Base-by-base conservation (phyloP, 352 stramenopile genomes). In the Pythium myriotylum region DNA sequence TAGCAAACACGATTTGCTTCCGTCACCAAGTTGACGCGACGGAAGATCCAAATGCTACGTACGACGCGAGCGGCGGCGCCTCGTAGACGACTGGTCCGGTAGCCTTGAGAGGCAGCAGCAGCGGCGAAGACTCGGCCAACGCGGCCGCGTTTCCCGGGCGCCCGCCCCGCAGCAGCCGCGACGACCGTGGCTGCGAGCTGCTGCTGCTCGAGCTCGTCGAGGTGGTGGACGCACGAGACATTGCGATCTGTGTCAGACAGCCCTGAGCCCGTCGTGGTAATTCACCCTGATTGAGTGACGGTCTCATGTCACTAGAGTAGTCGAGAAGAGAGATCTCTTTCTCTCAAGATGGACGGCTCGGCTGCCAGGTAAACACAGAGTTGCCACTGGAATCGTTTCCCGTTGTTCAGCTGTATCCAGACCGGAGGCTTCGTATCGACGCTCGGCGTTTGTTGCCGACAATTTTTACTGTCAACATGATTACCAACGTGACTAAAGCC, bases 61-160 rank as follows among this genome's bases (percentile, higher is more conserved):
- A 55, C 48, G 48, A 55, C 16, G 48, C 48, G 23, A 55, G 48
- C 32, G 48, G 48, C 32, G 32, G 48, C 29, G 32, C 8, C n/a
- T 42, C 23, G 23, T 20, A 19, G 8, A 5, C 17, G 20, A 19
- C 43, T 4, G 8, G 8, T 4, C 20, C 32, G 48, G 42, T 29
- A 29, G 3, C 4, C 48, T 55, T 55, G 48, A 32, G 17, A 5
- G 48, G 48, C 29, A 55, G 48, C 48, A 55, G 32, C 29, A 55
- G 48, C 48, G 48, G 48, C 48, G 32, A 20, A 29, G 48, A 32
- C 48, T 55, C 48, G 48, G 26, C 32, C 2, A 45, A 17, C 29
- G 19, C 20, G 46, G 27, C 16, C 10, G 27, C 26, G 26, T n/a
- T 20, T 10, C 33, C 43, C 5, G 48, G 48, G 29, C 42, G 27